These are phyloP conservation scores for Fusarium irregulare DNA, from an alignment of 2,329 filamentous ascomycete species.

Conservation along the genomic window DNA sequence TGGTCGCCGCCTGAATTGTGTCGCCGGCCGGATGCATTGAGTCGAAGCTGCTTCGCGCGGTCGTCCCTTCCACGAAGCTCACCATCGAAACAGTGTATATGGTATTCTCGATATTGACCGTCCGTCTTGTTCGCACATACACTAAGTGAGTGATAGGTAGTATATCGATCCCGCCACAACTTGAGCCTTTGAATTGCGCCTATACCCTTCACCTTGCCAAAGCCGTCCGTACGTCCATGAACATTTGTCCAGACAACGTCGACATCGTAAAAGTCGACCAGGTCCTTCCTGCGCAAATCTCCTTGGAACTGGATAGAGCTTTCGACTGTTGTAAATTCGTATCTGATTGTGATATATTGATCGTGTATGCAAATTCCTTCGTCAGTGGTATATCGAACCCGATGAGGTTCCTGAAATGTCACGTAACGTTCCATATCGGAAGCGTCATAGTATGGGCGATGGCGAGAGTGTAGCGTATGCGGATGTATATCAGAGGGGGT, in stretches of 20 bases:
- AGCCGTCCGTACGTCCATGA: slow-evolving; percentile 61
- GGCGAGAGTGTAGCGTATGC: slow-evolving; percentile 62
- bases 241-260: slow-evolving; percentile 65
- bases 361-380: slow-evolving; percentile 62
- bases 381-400: slow-evolving; percentile 60
- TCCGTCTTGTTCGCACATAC: slow-evolving; percentile 61
- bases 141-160: slow-evolving; percentile 60
- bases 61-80: slow-evolving; percentile 61
- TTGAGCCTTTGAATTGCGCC: slow-evolving; percentile 65
- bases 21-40: slow-evolving; percentile 56
- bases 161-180: slow-evolving; percentile 62
- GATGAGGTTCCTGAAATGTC: slow-evolving; percentile 60
- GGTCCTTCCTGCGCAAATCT: slow-evolving; percentile 59
- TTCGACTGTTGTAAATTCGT: slow-evolving; percentile 63
- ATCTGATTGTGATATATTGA: slow-evolving; percentile 60
- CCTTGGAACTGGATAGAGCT: slow-evolving; percentile 62
- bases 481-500: slow-evolving; percentile 59
- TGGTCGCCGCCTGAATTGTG: slow-evolving; percentile 55
- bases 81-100: slow-evolving; percentile 60
- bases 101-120: slow-evolving; percentile 60
- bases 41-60: slow-evolving; percentile 57
- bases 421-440: slow-evolving; percentile 62
- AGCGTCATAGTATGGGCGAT: slow-evolving; percentile 62
- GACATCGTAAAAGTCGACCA: slow-evolving; percentile 64
- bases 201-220: slow-evolving; percentile 62